Evolutionary conservation across 2,329 filamentous ascomycete species (phyloP).

Genomic region (Xylaria sp.): DNA sequence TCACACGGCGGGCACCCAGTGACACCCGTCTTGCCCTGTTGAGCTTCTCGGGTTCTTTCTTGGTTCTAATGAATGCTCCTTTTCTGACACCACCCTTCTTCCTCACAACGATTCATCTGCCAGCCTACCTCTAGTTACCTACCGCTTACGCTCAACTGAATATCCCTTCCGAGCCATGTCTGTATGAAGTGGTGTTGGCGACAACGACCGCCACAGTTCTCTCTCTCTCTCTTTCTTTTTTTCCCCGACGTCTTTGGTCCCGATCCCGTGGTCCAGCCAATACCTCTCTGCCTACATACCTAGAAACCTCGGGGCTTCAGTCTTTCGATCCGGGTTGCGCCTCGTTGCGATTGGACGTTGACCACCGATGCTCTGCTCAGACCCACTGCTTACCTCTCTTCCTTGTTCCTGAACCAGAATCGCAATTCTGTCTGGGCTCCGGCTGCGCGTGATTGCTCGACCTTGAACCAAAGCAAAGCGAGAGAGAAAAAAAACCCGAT

Average conservation of each 20-base stretch:
- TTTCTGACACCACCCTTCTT: constrained; percentile 31
- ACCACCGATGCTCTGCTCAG: constrained; percentile 40
- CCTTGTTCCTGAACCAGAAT: constrained; percentile 10
- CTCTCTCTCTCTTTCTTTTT: too few relatives aligned
- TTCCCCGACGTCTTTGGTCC: constrained; percentile 4
- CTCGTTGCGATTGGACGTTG: constrained; percentile 44
- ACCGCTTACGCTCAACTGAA: constrained; percentile 12
- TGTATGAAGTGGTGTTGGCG: constrained; percentile 36
- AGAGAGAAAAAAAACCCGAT: too few relatives aligned
- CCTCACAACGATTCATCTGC: constrained; percentile 27
- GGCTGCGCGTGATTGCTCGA: constrained; percentile 13
- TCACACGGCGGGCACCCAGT: constrained; percentile 28
- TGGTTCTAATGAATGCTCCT: constrained; percentile 31
- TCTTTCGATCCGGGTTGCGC: constrained; percentile 42
- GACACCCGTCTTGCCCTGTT: constrained; percentile 35
- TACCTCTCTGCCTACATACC: constrained; percentile 4
- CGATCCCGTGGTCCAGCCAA: constrained; percentile 8
- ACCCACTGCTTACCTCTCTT: constrained; percentile 35
- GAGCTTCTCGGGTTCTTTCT: constrained; percentile 35
- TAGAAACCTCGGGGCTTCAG: constrained; percentile 23
- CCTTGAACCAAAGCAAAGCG: too few relatives aligned
- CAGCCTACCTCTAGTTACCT: constrained; percentile 10
- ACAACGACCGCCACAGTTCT: constrained; percentile 27
- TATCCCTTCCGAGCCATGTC: constrained; percentile 26
- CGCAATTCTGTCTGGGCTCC: background rate